Evolutionary conservation across 495 filamentous ascomycete genomes (phyloP).

Genomic region (Tuber umbilicatum): DNA sequence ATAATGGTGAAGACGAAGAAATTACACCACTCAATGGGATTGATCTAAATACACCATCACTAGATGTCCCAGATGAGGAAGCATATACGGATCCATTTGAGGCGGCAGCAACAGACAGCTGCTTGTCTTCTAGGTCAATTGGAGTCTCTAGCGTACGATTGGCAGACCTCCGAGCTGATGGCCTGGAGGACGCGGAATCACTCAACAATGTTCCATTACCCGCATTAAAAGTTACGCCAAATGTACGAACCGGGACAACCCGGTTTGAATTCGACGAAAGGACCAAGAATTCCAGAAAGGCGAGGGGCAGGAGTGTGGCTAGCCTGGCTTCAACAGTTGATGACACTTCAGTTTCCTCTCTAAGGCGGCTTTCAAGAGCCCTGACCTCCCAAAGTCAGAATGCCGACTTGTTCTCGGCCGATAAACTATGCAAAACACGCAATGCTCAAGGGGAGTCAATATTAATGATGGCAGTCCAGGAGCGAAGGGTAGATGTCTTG

Average conservation of each 20-base stretch:
- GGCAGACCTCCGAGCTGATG: constrained; percentile 32
- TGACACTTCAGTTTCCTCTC: constrained; percentile 27
- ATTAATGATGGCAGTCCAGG: constrained; percentile 92
- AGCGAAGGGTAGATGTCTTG: constrained; percentile 60
- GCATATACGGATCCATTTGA: constrained; percentile 33
- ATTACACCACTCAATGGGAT: neutral
- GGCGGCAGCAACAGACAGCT: constrained; percentile 23
- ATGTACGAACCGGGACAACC: constrained; percentile 29
- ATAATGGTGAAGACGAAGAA: neutral
- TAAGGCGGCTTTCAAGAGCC: constrained; percentile 32
- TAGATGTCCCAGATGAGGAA: constrained; percentile 22
- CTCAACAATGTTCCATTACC: constrained; percentile 23
- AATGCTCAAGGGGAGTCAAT: constrained; percentile 64
- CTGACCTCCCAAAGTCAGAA: constrained; percentile 37
- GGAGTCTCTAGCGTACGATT: constrained; percentile 38
- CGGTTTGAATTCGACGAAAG: constrained; percentile 36
- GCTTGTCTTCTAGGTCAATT: constrained; percentile 21
- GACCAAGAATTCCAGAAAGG: constrained; percentile 14
- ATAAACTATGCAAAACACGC: constrained; percentile 39
- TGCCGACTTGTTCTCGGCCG: constrained; percentile 34
- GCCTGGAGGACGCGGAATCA: constrained; percentile 33
- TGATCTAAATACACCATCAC: neutral
- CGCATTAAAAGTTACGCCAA: constrained; percentile 20
- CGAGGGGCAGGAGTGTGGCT: constrained; percentile 30
- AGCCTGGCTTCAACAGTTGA: constrained; percentile 36